Evolutionary conservation across 371 early-diverging fungal genomes (phyloP), one percentile per base, ranked within the genome.

Genomic region (Actinomortierella ambigua): DNA sequence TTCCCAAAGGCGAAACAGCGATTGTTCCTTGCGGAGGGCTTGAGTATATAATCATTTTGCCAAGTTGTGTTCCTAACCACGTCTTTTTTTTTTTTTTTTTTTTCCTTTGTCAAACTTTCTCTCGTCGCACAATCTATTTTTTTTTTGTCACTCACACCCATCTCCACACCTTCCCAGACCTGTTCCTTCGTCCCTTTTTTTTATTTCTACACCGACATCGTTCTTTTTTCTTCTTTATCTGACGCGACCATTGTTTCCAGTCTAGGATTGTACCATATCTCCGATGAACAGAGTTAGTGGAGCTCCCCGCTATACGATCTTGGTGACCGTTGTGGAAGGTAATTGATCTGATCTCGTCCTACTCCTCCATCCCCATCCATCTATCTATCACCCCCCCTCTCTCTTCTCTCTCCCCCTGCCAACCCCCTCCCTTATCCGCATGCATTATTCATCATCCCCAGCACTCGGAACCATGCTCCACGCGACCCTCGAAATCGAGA

Each of bases 261-360:
- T 17, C 17, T 17, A n/a, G 23, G 28, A 59, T 43, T 49, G 7
- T 44, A 59, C 34, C 11, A 11, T 11, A 34, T 34, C 11, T 34
- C 11, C 34, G 11, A 34, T 34, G 53, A 63, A 50, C 50, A 69
- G 48, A 57, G 61, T 34, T 29, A 69, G 61, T 49, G 57, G 60
- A 13, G 60, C 65, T 27, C 65, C 70, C 22, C 60, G 65, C 50
- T 69, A 61, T 44, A 63, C 69, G 29, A 69, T 69, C 44, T 53
- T 69, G 47, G 69, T 69, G 26, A 69, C 69, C 40, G 63, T 69
- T 60, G 63, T 69, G 18, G 69, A 69, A 60, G 69, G 69, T 69
- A 50, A 63, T 34, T 34, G 34, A 53, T 55, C 44, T 52, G 27
- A 4, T 18, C n/a, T 34, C 5, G 20, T 53, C 40, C 39, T 17